Evolutionary conservation across 2,329 filamentous ascomycete genomes (phyloP), one percentile per base, ranked within the genome.

Genomic region (Beauveria scarabaeidicola): DNA sequence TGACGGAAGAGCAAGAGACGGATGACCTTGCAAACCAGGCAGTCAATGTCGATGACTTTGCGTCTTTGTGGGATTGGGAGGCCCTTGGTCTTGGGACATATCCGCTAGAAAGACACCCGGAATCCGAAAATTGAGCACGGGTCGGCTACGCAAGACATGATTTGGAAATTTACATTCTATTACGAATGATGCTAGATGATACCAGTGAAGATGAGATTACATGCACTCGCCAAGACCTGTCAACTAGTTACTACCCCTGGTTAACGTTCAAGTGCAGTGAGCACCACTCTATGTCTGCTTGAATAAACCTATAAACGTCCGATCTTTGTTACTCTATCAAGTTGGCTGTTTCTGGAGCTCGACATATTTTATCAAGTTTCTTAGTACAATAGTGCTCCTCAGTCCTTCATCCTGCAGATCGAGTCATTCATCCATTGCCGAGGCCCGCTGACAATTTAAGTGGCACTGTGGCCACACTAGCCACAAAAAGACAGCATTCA

Each of bases 61-160:
- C 55, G 21, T 47, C 55, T 11, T 43, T 58, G 21, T 58, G 55
- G 55, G 55, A 58, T n/a, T 58, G 55, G 55, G 55, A 58, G n/a
- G 55, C 55, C 5, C 38, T 58, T 6, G 55, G 55, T 4, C 19
- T 58, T 5, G 55, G 55, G n/a, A 52, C 55, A 2, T 58, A 51
- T 44, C 36, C 23, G 23, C n/a, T 38, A 4, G 47, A 25, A 23
- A 58, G 47, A 15, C 27, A 47, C 5, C 3, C n/a, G 6, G 44
- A 41, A 15, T 57, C 50, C 29, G 46, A 21, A 29, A 10, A 27
- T 7, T 57, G 11, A 23, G 9, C 10, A 29, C 15, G 1, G 4
- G 5, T 21, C 1, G 23, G 27, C 11, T 0, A 23, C 6, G 11
- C 5, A 11, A 21, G n/a, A 21, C 6, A 11, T 44, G 52, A 23